phyloP scores from a whole-genome alignment of 129 eudicot species.

The Chrysanthemum makinoi region DNA sequence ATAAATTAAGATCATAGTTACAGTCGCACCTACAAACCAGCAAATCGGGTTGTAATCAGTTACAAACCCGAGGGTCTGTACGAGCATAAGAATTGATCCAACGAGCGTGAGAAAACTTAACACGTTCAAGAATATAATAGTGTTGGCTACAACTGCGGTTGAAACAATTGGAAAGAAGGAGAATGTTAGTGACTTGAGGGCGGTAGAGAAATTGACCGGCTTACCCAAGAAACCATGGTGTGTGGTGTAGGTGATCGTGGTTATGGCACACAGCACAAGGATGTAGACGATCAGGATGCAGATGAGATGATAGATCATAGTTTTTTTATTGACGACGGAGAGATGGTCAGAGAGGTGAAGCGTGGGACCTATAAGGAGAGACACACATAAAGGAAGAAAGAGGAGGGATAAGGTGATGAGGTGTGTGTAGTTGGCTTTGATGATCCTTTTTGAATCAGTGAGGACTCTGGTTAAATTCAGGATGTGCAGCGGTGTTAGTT shows the following conservation, averaged over 20 bases:
- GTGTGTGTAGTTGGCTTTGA: constrained; percentile 49
- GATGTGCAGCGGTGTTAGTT: constrained; percentile 11
- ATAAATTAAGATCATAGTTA: constrained; percentile 21
- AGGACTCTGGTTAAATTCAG: constrained; percentile 36
- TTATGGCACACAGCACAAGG: constrained; percentile 40
- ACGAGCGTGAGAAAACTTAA: constrained; percentile 1
- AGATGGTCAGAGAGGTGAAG: neutral
- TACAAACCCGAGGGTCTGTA: constrained; percentile 30
- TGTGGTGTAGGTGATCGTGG: constrained; percentile 52
- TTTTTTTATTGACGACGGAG: constrained; percentile 23
- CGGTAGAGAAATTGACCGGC: constrained; percentile 45
- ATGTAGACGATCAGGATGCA: constrained; percentile 28
- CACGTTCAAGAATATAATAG: constrained; percentile 10
- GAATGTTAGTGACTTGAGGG: constrained; percentile 36
- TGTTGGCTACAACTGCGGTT: constrained; percentile 27
- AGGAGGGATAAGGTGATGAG: constrained; percentile 54
- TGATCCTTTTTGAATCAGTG: constrained; percentile 42
- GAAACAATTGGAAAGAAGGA: constrained; percentile 42
- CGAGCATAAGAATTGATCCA: constrained; percentile 7
- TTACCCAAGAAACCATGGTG: constrained; percentile 48
- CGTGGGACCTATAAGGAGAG: constrained; percentile 16
- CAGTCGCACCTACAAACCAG: constrained; percentile 4
- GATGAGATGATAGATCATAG: constrained; percentile 25
- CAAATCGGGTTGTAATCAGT: constrained; percentile 31
- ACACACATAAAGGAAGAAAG: constrained; percentile 55